These are phyloP conservation scores for Anisodus tanguticus DNA, from an alignment of 257 asterid genomes.

Conservation along the genomic window DNA sequence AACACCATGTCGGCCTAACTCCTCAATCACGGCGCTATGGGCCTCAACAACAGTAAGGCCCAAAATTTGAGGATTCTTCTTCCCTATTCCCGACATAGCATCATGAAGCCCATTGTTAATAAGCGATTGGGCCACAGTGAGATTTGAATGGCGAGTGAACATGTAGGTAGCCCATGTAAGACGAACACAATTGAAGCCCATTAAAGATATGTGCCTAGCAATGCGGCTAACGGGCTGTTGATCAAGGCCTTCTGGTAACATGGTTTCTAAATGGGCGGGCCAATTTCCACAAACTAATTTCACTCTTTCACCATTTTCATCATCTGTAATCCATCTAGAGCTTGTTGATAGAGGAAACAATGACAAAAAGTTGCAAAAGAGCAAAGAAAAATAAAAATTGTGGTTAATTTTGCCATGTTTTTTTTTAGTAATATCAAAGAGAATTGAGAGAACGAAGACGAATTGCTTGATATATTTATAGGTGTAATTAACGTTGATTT, in stretches of 20 bases:
- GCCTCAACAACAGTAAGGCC: conserved; percentile 51
- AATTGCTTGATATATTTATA: neutral
- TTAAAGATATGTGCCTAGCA: conserved; percentile 31
- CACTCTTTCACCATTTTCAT: conserved; percentile 44
- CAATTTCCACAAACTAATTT: conserved; percentile 64
- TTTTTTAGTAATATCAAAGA: neutral
- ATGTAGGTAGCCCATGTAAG: conserved; percentile 68
- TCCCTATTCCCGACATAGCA: conserved; percentile 41
- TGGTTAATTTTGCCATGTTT: neutral
- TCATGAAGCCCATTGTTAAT: conserved; percentile 40
- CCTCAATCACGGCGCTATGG: conserved; percentile 54
- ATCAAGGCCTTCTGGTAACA: conserved; percentile 70
- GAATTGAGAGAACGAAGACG: neutral
- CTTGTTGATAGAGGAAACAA: conserved; percentile 61
- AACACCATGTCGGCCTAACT: conserved; percentile 41
- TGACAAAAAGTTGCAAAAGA: conserved; percentile 28
- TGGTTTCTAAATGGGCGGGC: conserved; percentile 62
- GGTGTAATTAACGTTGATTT: neutral
- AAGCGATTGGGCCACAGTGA: conserved; percentile 42
- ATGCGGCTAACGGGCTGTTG: conserved; percentile 45
- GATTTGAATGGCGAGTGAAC: conserved; percentile 50
- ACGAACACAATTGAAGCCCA: conserved; percentile 78
- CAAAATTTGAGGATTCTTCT: conserved; percentile 47
- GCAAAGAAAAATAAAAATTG: conserved; percentile 26
- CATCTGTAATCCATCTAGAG: conserved; percentile 63